Evolutionary conservation across 345 rosid species (phyloP), one percentile per base, ranked within the genome.

Genomic region (Xanthoceras sorbifolium): DNA sequence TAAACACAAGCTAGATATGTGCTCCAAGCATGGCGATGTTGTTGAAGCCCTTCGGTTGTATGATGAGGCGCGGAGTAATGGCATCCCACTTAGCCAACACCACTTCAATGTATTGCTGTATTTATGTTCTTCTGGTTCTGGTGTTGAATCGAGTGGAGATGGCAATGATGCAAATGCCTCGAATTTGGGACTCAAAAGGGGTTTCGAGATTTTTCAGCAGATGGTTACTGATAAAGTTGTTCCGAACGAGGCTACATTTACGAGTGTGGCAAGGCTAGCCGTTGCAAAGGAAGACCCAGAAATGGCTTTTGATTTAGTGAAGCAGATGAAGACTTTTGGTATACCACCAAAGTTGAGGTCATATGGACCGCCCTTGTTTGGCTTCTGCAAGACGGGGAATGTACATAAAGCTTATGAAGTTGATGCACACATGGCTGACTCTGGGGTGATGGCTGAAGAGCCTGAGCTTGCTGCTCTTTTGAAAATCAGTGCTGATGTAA

Each of bases 221-320:
- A 96, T 96, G 99, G 71, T 85, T 75, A 78, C 72, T 29, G 90
- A 89, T 59, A 85, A 90, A 76, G 85, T 93, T 73, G 82, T 76
- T 77, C 97, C 97, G 3, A 93, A 90, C 72, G 99, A 96, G 76
- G 89, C 99, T 69, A 92, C 97, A 17, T 96, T 96, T 83, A 96
- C 99, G 0, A 93, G 85, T 72, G 81, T 83, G 46, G 97, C 97
- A 22, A 92, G 97, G 75, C 79, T 96, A 64, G 97, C 97, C 10
- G 88, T 85, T 71, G 94, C 90, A 15, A 67, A 78, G 79, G 97
- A 92, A 70, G 98, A 93, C 82, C 97, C 91, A 4, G 93, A 92
- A 10, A 89, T 90, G 98, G 98, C 99, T 60, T 93, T 96, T 46
- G 89, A 92, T 76, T 83, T 93, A 87, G 89, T 96, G 26, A 91